Evolutionary conservation across 768 basidiomycete genomes (phyloP), one percentile per base, ranked within the genome.

Genomic region (Lactifluus echinatus): DNA sequence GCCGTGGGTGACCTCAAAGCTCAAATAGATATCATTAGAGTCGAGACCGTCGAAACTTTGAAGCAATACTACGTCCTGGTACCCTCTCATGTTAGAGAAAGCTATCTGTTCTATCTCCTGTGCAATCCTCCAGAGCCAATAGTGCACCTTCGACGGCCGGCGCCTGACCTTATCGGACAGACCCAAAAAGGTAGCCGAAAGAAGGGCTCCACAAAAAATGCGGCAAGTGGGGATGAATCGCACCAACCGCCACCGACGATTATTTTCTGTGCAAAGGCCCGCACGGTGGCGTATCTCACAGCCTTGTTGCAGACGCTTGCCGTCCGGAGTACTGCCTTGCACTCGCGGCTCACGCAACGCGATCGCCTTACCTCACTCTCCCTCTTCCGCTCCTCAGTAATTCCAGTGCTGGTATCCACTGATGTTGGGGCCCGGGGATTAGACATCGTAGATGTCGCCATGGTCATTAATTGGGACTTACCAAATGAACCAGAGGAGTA

Each of bases 381-480:
- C 8, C 73, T 90, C 34, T 99, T 98, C 74, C 82, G 91, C 52
- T 83, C 89, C 0, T 84, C 79, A 17, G 81, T 93, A 48, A 84
- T 97, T 37, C 93, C 94, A 0, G 89, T 99, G 43, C 76, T 99
- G 47, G 80, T 99, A 45, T 91, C 89, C 29, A 98, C 95, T 8
- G 95, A 97, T 68, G 95, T 99, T 31, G 96, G 92, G 15, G 87
- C 89, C 19, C 84, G 96, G 66, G 96, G 96, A 29, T 72, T 99
- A 57, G 96, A 98, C 72, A 95, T 98, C 55, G 92, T 92, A 59
- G 91, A 94, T 63, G 94, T 99, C 11, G 93, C 89, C 11, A 83
- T 97, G 75, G 92, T 99, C 19, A 77, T 99, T 56, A 98, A 99
- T 63, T 99, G 94, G 93, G 95, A 99, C 70, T 74, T 97, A 61